Evolutionary conservation across 495 filamentous ascomycete genomes (phyloP), one percentile per base, ranked within the genome.

Genomic region (Penicillium chermesinum): DNA sequence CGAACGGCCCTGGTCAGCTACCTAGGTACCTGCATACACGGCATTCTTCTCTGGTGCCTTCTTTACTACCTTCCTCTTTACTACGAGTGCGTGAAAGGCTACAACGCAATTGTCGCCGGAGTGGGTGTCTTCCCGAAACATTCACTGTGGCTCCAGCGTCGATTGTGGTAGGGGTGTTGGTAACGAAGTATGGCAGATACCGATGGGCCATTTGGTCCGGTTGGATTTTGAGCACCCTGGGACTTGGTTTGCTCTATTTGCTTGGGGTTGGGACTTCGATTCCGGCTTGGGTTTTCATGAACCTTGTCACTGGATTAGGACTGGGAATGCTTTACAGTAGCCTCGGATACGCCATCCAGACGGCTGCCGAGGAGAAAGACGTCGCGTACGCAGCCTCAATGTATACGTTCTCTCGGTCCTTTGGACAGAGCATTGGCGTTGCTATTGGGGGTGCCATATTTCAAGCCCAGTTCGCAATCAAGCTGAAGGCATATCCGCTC

Each of bases 81-180:
- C 59, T 79, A 68, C 63, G 67, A 80, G 48, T 71, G 64, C 18
- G 75, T 77, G 21, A 71, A 72, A 17, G 71, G 57, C 2, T 71
- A 63, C 54, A 52, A 48, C 0, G 67, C 74, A 1, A 71, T 77
- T 15, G 42, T 72, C 8, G 50, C 72, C 6, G 64, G 69, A 27
- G 61, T 73, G 21, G 66, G 70, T 0, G 57, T 74, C 15, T 73
- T 74, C 55, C 62, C 66, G 62, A 66, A 15, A 73, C 74, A 4
- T 76, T 80, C 53, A 78, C 77, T 14, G 56, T 78, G 1, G 62
- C 61, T 1, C 64, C 66, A 8, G 38, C 49, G 3, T 77, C 76
- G 2, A 65, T 82, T 37, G 64, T 71, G 12, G 54, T 56, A 36
- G 76, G 73, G 0, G 21, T 69, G 8, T 27, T 64, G 2, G 64